These are phyloP conservation scores for Fusarium verticillioides DNA, from an alignment of 2,329 filamentous ascomycete species.

Conservation along the genomic window DNA sequence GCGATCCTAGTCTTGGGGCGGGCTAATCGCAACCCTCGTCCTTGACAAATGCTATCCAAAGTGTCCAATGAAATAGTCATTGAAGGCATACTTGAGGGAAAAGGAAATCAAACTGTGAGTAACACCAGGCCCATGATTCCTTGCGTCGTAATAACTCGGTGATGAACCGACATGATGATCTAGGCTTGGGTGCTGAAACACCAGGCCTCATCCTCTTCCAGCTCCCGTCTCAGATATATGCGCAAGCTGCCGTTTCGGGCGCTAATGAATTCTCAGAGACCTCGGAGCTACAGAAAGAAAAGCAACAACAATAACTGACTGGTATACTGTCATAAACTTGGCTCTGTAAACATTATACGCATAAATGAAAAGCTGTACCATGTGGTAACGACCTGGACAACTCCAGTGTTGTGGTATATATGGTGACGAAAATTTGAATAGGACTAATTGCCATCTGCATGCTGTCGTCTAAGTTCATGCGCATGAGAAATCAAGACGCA, in stretches of 20 bases:
- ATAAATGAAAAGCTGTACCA: not conserved
- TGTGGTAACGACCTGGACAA: not conserved
- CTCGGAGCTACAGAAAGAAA: not conserved
- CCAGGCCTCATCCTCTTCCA: not conserved
- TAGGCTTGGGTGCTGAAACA: not conserved
- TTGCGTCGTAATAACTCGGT: not conserved
- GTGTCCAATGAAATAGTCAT: not conserved
- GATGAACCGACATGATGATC: not conserved
- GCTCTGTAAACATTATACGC: slow-evolving; percentile 14
- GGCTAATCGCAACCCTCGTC: slow-evolving; percentile 8
- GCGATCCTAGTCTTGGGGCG: not conserved
- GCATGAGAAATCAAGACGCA: slow-evolving; percentile 68
- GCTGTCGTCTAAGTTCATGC: slow-evolving; percentile 45
- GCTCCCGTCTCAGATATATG: not conserved
- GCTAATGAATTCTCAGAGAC: not conserved
- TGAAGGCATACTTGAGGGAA: not conserved
- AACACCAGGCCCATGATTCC: not conserved
- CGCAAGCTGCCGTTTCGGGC: not conserved
- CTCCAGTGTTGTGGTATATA: not conserved
- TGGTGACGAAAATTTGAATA: not conserved
- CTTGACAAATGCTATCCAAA: slow-evolving; percentile 5
- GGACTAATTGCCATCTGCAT: slow-evolving; percentile 7
- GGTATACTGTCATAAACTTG: slow-evolving; percentile 20
- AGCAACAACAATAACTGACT: slow-evolving; percentile 22
- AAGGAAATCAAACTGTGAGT: not conserved